Conservation (phyloP, 495 filamentous ascomycete species). For the Aspergillus kassunensis region DNA sequence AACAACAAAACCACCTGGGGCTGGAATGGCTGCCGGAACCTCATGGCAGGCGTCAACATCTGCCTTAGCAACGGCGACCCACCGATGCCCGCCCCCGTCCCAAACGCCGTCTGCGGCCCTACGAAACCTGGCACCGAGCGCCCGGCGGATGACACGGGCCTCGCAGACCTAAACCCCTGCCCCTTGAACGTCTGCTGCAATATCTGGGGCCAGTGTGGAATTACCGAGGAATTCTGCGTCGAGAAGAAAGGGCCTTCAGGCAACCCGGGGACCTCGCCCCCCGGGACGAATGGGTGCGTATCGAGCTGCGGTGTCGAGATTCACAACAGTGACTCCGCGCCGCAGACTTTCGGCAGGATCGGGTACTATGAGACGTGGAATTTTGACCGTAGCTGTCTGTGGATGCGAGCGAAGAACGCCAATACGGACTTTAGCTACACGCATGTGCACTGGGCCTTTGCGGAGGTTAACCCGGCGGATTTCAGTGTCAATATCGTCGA, state of each 20-base stretch:
- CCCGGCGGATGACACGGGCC: slow-evolving; percentile 5
- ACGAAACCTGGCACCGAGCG: not conserved
- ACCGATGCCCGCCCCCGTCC: not conserved
- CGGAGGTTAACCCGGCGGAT: slow-evolving; percentile 17
- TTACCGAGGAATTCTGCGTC: slow-evolving; percentile 11
- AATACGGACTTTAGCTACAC: slow-evolving; percentile 30
- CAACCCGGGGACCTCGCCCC: slow-evolving; percentile 32
- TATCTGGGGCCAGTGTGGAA: slow-evolving; percentile 38
- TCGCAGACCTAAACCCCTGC: slow-evolving; percentile 21
- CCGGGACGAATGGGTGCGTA: not conserved
- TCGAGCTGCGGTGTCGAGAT: slow-evolving; percentile 1
- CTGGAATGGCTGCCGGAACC: not conserved
- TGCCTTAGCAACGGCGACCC: not conserved
- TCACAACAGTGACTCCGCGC: not conserved
- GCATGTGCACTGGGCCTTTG: slow-evolving; percentile 46
- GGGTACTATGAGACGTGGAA: slow-evolving; percentile 8
- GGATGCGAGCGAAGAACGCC: slow-evolving; percentile 4
- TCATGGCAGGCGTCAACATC: not conserved
- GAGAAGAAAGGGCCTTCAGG: slow-evolving; percentile 17
- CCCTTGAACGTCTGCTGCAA: slow-evolving; percentile 27
- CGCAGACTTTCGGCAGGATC: not conserved
- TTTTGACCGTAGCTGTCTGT: slow-evolving; percentile 21
- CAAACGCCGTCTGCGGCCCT: not conserved
- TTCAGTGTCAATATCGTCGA: slow-evolving; percentile 23
- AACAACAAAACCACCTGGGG: not conserved